These are phyloP conservation scores for Saxispiralis lemnorum DNA, from an alignment of 495 filamentous ascomycete species.

Conservation along the genomic window DNA sequence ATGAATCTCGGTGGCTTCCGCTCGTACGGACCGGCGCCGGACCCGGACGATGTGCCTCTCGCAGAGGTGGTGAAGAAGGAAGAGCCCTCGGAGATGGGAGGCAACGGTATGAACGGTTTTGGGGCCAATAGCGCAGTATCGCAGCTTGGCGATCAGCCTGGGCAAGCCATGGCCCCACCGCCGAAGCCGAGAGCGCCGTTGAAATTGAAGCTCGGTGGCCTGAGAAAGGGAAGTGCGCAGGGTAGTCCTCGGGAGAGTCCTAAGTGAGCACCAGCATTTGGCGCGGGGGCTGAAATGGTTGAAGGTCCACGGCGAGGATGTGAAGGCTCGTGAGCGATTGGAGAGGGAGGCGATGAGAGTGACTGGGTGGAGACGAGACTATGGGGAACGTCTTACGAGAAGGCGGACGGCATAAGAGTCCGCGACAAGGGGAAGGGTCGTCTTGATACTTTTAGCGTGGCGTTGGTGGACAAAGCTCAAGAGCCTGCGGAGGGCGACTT, in stretches of 20 bases:
- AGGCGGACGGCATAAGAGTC: no score
- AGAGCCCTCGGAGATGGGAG: neutral
- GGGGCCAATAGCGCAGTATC: neutral
- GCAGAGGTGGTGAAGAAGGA: neutral
- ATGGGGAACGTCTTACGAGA: no score
- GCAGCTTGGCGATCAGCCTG: neutral
- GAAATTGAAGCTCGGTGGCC: constrained; percentile 4
- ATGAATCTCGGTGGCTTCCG: constrained; percentile 4
- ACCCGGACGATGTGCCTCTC: neutral
- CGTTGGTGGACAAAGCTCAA: neutral
- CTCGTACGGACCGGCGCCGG: constrained; percentile 7
- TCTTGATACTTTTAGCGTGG: neutral
- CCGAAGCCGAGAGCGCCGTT: constrained; percentile 4
- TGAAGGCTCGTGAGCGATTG: no score
- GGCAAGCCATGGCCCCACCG: constrained; percentile 4
- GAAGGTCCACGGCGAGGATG: no score
- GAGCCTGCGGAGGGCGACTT: no score
- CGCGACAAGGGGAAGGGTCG: no score
- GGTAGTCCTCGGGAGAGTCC: neutral
- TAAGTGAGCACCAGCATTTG: neutral
- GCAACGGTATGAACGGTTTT: neutral
- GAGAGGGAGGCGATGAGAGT: no score
- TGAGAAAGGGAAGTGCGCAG: neutral
- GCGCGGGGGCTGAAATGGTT: no score
- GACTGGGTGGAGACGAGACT: no score